A percentile compares a stretch with the other conserved stretches of the same genome.
Conservation (phyloP, 768 basidiomycete genomes). For the Lentinula edodes region DNA sequence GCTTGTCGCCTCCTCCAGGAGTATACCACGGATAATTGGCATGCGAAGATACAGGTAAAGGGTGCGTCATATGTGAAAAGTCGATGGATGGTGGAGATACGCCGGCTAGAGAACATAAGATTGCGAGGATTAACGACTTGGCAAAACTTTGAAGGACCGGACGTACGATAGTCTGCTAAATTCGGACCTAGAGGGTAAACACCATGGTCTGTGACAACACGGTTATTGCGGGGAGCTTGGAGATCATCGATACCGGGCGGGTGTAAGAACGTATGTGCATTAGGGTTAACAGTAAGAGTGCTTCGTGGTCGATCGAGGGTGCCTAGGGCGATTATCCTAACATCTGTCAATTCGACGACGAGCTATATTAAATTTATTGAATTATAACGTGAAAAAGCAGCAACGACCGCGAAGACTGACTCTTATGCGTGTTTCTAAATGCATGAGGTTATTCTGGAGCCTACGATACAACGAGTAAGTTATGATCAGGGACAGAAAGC, state of each 20-base stretch:
- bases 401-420: conserved; percentile 33
- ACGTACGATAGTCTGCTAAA: conserved; percentile 26
- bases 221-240: conserved; percentile 11
- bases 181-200: conserved; percentile 33
- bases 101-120: background rate
- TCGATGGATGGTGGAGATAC: conserved; percentile 6
- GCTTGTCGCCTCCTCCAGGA: conserved; percentile 59
- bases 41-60: conserved; percentile 51
- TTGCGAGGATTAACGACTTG: background rate
- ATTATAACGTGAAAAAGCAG: background rate
- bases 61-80: conserved; percentile 45
- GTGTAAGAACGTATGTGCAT: conserved; percentile 63
- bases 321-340: conserved; percentile 69
- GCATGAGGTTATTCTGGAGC: conserved; percentile 60
- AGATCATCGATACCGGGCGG: conserved; percentile 56
- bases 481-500: background rate
- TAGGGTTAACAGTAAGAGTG: conserved; percentile 52
- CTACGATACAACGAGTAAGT: conserved; percentile 26
- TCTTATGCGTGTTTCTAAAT: conserved; percentile 60
- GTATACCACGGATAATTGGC: conserved; percentile 70
- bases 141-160: background rate
- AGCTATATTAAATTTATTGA: conserved; percentile 35
- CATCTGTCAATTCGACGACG: conserved; percentile 64
- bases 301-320: conserved; percentile 54
- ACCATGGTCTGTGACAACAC: conserved; percentile 35